Evolutionary conservation across 805 yeast species (phyloP).

Genomic region (Yamadazyma olivae): DNA sequence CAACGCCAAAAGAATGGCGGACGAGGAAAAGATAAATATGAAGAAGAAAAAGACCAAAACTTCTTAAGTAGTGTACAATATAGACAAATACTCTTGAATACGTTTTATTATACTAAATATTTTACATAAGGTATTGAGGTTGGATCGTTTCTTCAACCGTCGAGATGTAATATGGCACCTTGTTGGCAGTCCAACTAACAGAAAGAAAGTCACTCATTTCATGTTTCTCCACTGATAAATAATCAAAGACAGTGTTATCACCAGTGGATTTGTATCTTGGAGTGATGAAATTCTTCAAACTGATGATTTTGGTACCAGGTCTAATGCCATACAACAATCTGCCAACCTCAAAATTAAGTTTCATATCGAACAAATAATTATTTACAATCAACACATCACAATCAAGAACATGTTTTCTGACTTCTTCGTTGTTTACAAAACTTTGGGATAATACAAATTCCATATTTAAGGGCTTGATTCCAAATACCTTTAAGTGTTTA

Average conservation of each 20-base stretch:
- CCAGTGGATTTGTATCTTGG: constrained; percentile 66
- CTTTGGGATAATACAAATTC: constrained; percentile 63
- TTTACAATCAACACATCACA: constrained; percentile 77
- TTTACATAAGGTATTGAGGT: constrained; percentile 23
- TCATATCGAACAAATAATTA: constrained; percentile 80
- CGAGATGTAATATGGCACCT: constrained; percentile 74
- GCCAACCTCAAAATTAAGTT: constrained; percentile 65
- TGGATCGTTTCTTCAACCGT: constrained; percentile 50
- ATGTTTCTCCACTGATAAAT: constrained; percentile 57
- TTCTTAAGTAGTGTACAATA: neutral
- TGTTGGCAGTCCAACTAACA: constrained; percentile 90
- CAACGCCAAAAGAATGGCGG: constrained; percentile 2
- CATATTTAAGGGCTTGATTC: constrained; percentile 56
- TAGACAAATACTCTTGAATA: neutral
- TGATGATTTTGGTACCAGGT: constrained; percentile 75
- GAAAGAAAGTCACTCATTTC: constrained; percentile 63
- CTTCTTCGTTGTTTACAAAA: constrained; percentile 64
- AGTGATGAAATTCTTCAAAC: constrained; percentile 76
- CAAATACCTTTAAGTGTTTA: constrained; percentile 59
- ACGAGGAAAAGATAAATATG: constrained; percentile 1
- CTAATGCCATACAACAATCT: constrained; percentile 59
- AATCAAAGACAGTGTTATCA: constrained; percentile 54
- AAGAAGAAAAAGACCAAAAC: constrained; percentile 6
- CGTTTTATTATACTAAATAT: neutral
- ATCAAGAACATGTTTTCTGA: constrained; percentile 49